Base-by-base conservation (phyloP, 2,329 filamentous ascomycete species). In the Cladophialophora bantiana region DNA sequence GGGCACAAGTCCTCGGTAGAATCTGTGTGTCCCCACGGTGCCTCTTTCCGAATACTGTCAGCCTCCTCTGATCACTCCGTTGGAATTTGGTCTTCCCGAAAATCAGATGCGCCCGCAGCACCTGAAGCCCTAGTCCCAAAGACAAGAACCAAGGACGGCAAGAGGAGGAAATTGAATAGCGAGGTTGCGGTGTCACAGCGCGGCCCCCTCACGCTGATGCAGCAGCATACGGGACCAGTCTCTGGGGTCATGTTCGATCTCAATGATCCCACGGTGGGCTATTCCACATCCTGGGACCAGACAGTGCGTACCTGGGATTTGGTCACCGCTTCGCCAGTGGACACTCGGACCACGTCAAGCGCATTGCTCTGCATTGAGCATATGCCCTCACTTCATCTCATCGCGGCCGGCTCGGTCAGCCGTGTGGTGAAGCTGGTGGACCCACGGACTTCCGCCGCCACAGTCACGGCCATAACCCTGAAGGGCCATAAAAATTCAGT, bases 351-450 rank as follows among this genome's bases (percentile, higher is more conserved):
- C 0, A 95, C 93, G 0, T 88, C 92, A 64, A 91, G 97, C 78
- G 88, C 93, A 0, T 85, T 99, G 7, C 86, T 96, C 68, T 93
- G 90, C 35, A 84, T 97, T 6, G 86, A 88, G 70, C 89, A 93
- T 5, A 83, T 99, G 13, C 87, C 88, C 1, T 84, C 88, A 2
- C 81, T 89, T 34, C 80, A 85, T 75, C 80, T 90, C 71, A 79
- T 90, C 38, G 88, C 88, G 13, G 90, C 92, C 26, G 95, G 94
- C 66, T 96, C 92, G 1, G 90, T 90, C 15, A 92, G 92, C 26
- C 86, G 93, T 64, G 92, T 96, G 80, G 91, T 99, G 76, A 94
- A 93, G 0, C 85, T 99, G n/a, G 87, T 98, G 72, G 95, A 99
- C 78, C 94, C 94, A 3, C 88, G 95, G 61, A 90, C 88, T 35